These are phyloP conservation scores for Alternaria tenuissima DNA, from an alignment of 2,329 filamentous ascomycete species.

Conservation along the genomic window DNA sequence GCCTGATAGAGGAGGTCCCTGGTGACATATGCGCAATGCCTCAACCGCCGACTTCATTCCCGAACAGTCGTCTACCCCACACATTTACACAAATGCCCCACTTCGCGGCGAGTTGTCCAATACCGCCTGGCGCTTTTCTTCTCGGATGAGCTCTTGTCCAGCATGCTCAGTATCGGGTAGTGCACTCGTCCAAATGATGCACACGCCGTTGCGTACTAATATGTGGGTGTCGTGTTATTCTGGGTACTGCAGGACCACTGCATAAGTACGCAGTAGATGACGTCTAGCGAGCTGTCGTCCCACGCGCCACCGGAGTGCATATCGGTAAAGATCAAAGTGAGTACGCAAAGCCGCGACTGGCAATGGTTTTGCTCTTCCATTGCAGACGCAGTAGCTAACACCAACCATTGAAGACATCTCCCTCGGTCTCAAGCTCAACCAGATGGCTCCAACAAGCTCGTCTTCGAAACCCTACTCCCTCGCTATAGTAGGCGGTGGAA, in stretches of 20 bases:
- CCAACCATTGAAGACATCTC: neutral
- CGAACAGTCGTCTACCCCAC: slow-evolving; percentile 5
- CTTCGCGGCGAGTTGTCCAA: neutral
- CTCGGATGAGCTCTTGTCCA: neutral
- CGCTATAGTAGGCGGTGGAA: slow-evolving; percentile 68
- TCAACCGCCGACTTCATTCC: slow-evolving; percentile 4
- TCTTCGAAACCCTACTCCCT: slow-evolving; percentile 54
- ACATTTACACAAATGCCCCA: neutral
- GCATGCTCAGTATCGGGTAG: slow-evolving; percentile 1
- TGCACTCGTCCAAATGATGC: neutral
- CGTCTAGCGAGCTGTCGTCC: neutral
- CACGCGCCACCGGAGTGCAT: slow-evolving; percentile 24
- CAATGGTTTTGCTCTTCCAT: neutral
- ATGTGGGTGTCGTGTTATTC: neutral
- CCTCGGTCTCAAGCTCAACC: neutral
- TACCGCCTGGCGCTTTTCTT: neutral
- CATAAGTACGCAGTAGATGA: neutral
- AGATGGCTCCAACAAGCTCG: slow-evolving; percentile 30
- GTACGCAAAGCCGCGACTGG: slow-evolving; percentile 17
- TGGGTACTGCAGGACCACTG: neutral
- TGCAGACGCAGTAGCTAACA: neutral
- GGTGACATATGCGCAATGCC: neutral
- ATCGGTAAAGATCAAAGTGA: slow-evolving; percentile 22
- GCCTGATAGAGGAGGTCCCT: neutral
- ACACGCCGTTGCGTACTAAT: neutral